A percentile compares a stretch with the other conserved stretches of the same genome.
These are phyloP conservation scores for Triticum dicoccoides DNA, from an alignment of 176 grass and related monocot species.

Conservation along the genomic window DNA sequence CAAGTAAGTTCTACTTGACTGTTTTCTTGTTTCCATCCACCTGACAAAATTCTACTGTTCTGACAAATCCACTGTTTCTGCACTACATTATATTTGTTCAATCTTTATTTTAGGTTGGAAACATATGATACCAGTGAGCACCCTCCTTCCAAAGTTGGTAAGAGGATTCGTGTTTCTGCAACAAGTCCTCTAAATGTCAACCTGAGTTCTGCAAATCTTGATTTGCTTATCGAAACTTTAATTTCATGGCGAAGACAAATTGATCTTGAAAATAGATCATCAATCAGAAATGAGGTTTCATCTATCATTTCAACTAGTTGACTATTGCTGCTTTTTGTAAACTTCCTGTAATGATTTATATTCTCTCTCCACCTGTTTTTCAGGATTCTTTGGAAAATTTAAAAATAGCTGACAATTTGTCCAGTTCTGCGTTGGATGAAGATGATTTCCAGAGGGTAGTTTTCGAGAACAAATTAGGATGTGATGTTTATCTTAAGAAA, in stretches of 20 bases:
- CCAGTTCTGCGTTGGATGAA: constrained; percentile 80
- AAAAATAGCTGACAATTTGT: constrained; percentile 38
- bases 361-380: constrained; percentile 9
- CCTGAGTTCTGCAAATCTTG: constrained; percentile 82
- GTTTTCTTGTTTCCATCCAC: neutral
- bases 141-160: constrained; percentile 72
- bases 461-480: constrained; percentile 92
- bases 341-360: constrained; percentile 7
- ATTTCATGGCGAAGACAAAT: constrained; percentile 88
- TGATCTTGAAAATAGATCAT: constrained; percentile 71
- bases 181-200: constrained; percentile 80
- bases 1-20: constrained; percentile 57
- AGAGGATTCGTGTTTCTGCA: constrained; percentile 82
- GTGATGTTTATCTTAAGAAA: constrained; percentile 90
- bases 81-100: constrained; percentile 35
- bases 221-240: constrained; percentile 83
- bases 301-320: constrained; percentile 23
- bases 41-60: neutral
- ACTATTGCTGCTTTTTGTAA: neutral
- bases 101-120: constrained; percentile 71
- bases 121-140: constrained; percentile 83
- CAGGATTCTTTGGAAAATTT: constrained; percentile 55
- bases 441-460: constrained; percentile 87
- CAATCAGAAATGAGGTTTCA: constrained; percentile 63
- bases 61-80: constrained; percentile 1